These are phyloP conservation scores for Globisporangium uncinulatum DNA, from an alignment of 352 stramenopile species.

Conservation along the genomic window DNA sequence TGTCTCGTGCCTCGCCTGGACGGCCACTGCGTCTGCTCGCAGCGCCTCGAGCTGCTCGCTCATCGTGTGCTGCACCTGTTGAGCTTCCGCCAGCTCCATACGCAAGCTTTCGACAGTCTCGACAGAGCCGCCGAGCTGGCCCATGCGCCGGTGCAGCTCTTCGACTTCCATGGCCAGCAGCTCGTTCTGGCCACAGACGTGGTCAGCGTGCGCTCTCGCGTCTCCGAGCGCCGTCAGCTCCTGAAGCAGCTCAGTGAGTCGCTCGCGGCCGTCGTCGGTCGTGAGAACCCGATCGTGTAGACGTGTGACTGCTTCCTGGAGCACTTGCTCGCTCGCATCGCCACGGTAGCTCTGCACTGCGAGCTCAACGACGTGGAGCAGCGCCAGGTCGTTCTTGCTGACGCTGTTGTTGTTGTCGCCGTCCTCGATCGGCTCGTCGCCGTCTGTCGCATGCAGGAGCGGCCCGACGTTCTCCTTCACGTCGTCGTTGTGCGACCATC, in stretches of 20 bases:
- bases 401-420: not conserved
- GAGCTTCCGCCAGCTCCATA: constrained; percentile 4
- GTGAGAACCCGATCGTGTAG: constrained; percentile 16
- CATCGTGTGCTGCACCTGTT: not conserved
- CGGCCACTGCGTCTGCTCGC: constrained; percentile 14
- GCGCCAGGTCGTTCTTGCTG: constrained; percentile 14
- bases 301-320: constrained; percentile 17
- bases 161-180: constrained; percentile 37
- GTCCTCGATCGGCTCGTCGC: not conserved
- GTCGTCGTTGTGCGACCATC: constrained; percentile 7
- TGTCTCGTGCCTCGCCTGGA: constrained; percentile 7
- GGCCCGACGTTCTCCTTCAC: constrained; percentile 51
- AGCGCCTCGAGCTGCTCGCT: constrained; percentile 19
- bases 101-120: not conserved
- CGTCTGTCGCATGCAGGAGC: constrained; percentile 12
- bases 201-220: constrained; percentile 15
- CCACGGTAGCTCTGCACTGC: constrained; percentile 24
- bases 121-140: constrained; percentile 3
- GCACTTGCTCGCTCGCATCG: constrained; percentile 11
- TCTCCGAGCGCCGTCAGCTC: constrained; percentile 27
- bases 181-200: constrained; percentile 30
- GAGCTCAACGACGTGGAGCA: constrained; percentile 29
- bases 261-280: constrained; percentile 16
- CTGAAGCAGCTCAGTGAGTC: constrained; percentile 22
- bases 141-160: constrained; percentile 22